Evolutionary conservation across 257 asterid species (phyloP).

Genomic region (Misopates orontium): DNA sequence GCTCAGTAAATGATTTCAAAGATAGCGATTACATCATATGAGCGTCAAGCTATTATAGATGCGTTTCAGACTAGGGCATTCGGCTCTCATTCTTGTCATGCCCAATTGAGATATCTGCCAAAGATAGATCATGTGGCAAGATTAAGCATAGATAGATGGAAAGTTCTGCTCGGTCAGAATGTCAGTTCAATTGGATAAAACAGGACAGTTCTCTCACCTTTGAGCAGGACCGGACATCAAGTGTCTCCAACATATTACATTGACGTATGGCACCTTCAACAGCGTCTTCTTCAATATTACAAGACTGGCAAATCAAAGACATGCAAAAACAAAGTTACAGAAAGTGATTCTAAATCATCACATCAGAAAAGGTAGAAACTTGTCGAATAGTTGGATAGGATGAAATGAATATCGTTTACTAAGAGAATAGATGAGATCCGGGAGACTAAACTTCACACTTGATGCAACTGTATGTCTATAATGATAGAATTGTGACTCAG

Average conservation of each 20-base stretch:
- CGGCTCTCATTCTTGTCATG: constrained; percentile 62
- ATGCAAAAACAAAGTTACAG: constrained; percentile 8
- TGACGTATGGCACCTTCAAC: constrained; percentile 73
- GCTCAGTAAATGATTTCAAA: neutral
- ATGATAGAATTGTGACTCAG: too few relatives aligned
- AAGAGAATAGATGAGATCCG: too few relatives aligned
- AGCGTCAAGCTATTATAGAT: constrained; percentile 76
- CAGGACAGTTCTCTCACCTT: constrained; percentile 46
- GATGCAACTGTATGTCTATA: too few relatives aligned
- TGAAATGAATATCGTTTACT: too few relatives aligned
- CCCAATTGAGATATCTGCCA: constrained; percentile 69
- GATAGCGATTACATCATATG: constrained; percentile 27
- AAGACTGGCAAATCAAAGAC: constrained; percentile 48
- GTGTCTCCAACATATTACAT: constrained; percentile 88
- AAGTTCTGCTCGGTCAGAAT: neutral
- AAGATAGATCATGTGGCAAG: neutral
- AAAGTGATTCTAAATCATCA: neutral
- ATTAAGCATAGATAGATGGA: neutral
- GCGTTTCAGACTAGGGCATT: constrained; percentile 88
- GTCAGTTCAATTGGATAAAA: neutral
- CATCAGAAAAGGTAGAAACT: neutral
- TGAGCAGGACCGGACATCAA: constrained; percentile 92
- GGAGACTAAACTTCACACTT: too few relatives aligned
- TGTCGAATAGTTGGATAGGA: neutral
- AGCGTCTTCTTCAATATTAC: constrained; percentile 80